phyloP scores from a whole-genome alignment of 129 eudicot genomes.

The Tanacetum coccineum region DNA sequence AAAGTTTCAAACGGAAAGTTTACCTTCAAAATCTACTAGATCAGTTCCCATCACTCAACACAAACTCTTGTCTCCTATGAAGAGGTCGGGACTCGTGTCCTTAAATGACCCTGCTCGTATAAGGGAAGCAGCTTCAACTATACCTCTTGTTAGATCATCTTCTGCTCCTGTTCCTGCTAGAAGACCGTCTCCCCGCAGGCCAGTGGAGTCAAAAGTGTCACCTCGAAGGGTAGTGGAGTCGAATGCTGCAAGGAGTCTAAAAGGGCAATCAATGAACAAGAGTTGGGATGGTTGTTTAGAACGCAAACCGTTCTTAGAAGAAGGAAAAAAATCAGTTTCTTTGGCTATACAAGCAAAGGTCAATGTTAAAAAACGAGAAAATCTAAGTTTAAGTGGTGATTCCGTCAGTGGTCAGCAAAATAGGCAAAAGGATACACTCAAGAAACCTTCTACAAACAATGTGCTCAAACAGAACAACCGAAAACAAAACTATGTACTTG shows the following conservation, averaged over 20 bases:
- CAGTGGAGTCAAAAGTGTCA: constrained; percentile 43
- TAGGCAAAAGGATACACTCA: constrained; percentile 32
- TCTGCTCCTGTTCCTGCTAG: constrained; percentile 52
- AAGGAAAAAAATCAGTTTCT: constrained; percentile 59
- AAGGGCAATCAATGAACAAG: constrained; percentile 65
- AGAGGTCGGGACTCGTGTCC: constrained; percentile 41
- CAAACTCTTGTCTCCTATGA: constrained; percentile 70
- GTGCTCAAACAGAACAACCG: constrained; percentile 81
- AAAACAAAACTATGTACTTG: constrained; percentile 58
- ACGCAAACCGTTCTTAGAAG: constrained; percentile 42
- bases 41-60: constrained; percentile 65
- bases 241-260: constrained; percentile 55
- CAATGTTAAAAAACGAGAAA: constrained; percentile 82
- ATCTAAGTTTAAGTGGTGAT: constrained; percentile 32
- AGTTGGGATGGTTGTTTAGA: constrained; percentile 65
- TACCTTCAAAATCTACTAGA: constrained; percentile 78
- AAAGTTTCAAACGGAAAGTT: constrained; percentile 62
- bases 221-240: constrained; percentile 46
- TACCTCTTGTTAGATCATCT: constrained; percentile 42
- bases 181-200: constrained; percentile 36
- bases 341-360: constrained; percentile 91
- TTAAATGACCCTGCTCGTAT: constrained; percentile 53
- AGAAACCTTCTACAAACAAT: constrained; percentile 45
- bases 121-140: constrained; percentile 67
- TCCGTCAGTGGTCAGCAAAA: constrained; percentile 30